Conservation (phyloP, 2,329 filamentous ascomycete genomes). For the Verticillium isaacii region DNA sequence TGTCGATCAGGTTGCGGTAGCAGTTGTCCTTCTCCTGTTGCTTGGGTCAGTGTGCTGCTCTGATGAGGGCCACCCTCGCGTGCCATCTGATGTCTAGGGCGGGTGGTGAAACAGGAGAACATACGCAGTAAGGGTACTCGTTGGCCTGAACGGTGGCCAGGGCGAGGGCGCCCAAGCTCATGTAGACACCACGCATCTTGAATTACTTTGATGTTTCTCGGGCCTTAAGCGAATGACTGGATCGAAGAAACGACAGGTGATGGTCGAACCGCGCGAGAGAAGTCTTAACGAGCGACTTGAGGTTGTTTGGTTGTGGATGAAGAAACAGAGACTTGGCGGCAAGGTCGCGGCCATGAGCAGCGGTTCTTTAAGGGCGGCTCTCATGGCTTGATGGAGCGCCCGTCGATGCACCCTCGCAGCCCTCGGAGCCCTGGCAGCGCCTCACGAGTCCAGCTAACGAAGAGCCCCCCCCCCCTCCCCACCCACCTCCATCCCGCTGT, state of each 20-base stretch:
- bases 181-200: constrained; percentile 1
- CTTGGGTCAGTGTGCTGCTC: neutral
- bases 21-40: constrained; percentile 23
- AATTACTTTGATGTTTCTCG: neutral
- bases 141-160: constrained; percentile 1
- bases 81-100: neutral
- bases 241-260: constrained; percentile 1
- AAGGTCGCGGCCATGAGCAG: neutral
- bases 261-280: neutral
- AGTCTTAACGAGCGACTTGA: neutral
- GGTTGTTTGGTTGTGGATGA: neutral
- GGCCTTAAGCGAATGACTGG: neutral
- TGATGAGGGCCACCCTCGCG: neutral
- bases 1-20: constrained; percentile 27
- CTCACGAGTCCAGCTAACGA: neutral
- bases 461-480: neutral
- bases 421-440: neutral
- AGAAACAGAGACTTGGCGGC: neutral
- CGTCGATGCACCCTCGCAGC: neutral
- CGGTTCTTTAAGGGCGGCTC: neutral
- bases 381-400: neutral
- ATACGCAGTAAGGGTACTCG: constrained; percentile 5
- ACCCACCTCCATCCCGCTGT: neutral
- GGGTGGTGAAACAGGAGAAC: neutral
- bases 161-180: constrained; percentile 1